A percentile compares a stretch with the other conserved stretches of the same genome.
Evolutionary conservation across 345 rosid genomes (phyloP).

Genomic region (Eucalyptus cloeziana): DNA sequence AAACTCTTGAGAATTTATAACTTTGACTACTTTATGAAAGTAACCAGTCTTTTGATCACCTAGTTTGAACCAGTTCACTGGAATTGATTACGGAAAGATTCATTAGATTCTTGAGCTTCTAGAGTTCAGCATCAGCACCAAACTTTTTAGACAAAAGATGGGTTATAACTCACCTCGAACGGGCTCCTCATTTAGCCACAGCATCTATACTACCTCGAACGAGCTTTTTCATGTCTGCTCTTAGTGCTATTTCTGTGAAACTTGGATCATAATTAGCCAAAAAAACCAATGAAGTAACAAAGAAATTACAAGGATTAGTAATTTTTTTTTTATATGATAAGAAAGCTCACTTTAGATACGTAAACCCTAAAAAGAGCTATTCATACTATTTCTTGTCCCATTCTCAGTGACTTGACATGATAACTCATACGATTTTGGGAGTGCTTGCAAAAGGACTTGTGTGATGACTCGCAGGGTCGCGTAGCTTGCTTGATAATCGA

Average conservation of each 20-base stretch:
- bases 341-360: neutral
- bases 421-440: conserved; percentile 2
- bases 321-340: neutral
- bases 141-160: neutral
- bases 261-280: neutral
- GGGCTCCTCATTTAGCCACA: neutral
- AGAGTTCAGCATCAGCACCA: neutral
- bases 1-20: neutral
- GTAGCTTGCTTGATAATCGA: conserved; percentile 37
- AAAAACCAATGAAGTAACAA: neutral
- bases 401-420: neutral
- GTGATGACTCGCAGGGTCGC: neutral
- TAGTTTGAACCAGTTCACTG: neutral
- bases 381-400: neutral
- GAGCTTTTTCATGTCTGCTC: neutral
- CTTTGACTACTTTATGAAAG: neutral
- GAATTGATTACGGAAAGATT: neutral
- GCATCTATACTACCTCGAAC: neutral
- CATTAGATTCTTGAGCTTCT: neutral
- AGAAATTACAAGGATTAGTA: neutral
- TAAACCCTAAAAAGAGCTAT: neutral
- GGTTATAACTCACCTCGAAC: neutral
- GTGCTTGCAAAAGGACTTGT: conserved; percentile 14
- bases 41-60: neutral
- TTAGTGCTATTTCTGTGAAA: neutral